Conservation (phyloP, 345 rosid genomes). For the Eucalyptus cloeziana region DNA sequence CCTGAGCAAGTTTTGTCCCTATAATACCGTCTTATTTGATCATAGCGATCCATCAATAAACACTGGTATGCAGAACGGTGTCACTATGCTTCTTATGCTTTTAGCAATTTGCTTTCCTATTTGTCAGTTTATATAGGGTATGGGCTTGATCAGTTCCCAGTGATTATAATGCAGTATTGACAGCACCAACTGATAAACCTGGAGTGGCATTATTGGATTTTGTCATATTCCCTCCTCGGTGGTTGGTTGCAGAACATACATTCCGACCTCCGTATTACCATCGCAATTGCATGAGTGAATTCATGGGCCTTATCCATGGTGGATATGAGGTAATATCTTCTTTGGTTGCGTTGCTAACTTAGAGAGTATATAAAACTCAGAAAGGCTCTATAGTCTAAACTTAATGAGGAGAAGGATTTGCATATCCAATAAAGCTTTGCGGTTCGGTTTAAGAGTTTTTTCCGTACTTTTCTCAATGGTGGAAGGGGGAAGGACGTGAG, state of each 20-base stretch:
- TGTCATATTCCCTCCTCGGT: slow-evolving; percentile 90
- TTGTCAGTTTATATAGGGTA: not conserved
- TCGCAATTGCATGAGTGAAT: slow-evolving; percentile 99
- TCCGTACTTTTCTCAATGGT: not conserved
- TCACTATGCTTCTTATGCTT: not conserved
- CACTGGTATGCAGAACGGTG: slow-evolving; percentile 38
- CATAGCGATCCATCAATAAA: slow-evolving; percentile 92
- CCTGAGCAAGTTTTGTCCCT: slow-evolving; percentile 86
- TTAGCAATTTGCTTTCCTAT: not conserved
- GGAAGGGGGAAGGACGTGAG: not conserved
- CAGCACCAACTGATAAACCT: slow-evolving; percentile 95
- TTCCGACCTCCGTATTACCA: slow-evolving; percentile 95
- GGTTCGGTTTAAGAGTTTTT: not conserved
- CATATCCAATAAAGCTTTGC: not conserved
- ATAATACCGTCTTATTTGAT: slow-evolving; percentile 82
- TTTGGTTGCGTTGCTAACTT: not conserved
- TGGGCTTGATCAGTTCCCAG: not conserved
- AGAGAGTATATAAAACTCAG: not conserved
- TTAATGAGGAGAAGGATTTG: not conserved
- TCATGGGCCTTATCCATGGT: slow-evolving; percentile 90
- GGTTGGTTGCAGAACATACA: slow-evolving; percentile 97
- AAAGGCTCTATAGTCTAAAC: not conserved
- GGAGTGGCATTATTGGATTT: slow-evolving; percentile 96
- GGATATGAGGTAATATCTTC: slow-evolving; percentile 70
- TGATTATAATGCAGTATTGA: slow-evolving; percentile 50